Evolutionary conservation across 306 rosid species (phyloP), one percentile per base, ranked within the genome.

Genomic region (Sicyos edulis): DNA sequence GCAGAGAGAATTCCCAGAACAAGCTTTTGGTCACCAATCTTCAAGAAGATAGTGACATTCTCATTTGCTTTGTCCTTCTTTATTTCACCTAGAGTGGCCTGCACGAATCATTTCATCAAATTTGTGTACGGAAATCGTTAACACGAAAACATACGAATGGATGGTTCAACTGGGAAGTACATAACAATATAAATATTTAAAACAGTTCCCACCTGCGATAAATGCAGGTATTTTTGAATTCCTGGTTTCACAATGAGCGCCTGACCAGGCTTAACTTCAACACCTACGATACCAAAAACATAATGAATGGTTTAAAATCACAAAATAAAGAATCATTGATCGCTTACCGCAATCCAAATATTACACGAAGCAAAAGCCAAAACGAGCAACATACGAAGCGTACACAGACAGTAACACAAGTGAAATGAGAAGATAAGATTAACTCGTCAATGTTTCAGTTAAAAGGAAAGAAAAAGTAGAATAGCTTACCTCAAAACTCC

Each of bases 191-290:
- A 1, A 34, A 32, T 29, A 7, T 3, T 1, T n/a, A n/a, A n/a
- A 0, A 61, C 2, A 26, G 20, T 32, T 2, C 10, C 21, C 80
- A 93, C 99, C 99, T 91, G 97, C 10, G 99, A 95, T 57, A 95
- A 82, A 74, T 95, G 99, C 3, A 95, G 24, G 42, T 76, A 75
- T 6, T 72, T 79, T 0, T 77, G 83, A 2, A 20, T 68, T 0
- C 24, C 59, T 1, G 96, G 96, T 15, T 71, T 75, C 0, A 89
- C 89, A 34, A 64, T 76, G 6, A 85, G 70, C 15, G 83, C 29
- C 78, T 86, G 87, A 20, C 99, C 99, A 60, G 87, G 83, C 84
- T 87, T 91, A 13, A 95, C 95, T 84, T 95, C 99, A 58, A 86
- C 87, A 78, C 99, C 99, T 93, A 49, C 10, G 59, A 51, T 0